Base-by-base conservation (phyloP, 2,329 filamentous ascomycete genomes). In the Epichloe uncinata region DNA sequence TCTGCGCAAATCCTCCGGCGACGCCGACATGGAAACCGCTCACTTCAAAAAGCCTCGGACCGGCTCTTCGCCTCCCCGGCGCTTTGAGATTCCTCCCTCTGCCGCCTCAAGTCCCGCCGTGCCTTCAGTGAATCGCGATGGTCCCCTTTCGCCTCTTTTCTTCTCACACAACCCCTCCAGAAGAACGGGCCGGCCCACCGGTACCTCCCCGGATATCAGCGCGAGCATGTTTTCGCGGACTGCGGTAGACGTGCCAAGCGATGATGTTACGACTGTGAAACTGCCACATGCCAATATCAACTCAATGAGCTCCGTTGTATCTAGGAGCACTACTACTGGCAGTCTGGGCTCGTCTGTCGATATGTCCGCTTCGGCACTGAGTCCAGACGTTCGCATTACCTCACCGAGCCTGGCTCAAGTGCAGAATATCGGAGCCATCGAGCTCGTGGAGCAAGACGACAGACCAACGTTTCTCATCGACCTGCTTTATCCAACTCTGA, bases 381-480 rank as follows among this genome's bases (percentile, higher is more conserved):
- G 74, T 48, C 73, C 78, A 8, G 79, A 81, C 50, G 64, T 64
- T 26, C 69, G 70, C 53, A 65, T 69, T 5, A 66, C 71, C 49
- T 64, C 69, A 1, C 70, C 77, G 2, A 70, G 72, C 4, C 55
- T 79, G 22, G 33, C 47, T 42, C 73, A 79, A 47, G 68, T 79
- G 47, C 77, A 78, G 41, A 75, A 76, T 26, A 72, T 89, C 47
- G 82, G 84, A 22, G 74, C 87, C 11, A 66, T 83, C 18, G 87
- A 91, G 62, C 68, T 91, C 38, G 65, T 93, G 40, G 85, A 91
- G 60, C 78, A 85, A 56, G 87, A 93, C 61, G 78, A 84, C 46
- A 73, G 87, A 44, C 87, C 85, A 3, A 86, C 84, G 0, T 87
- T 91, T 58, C 75, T 91, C 41, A 71, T 91, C 35, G 85, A 91